These are phyloP conservation scores for Spatholobus suberectus DNA, from an alignment of 306 rosid genomes.

Conservation along the genomic window DNA sequence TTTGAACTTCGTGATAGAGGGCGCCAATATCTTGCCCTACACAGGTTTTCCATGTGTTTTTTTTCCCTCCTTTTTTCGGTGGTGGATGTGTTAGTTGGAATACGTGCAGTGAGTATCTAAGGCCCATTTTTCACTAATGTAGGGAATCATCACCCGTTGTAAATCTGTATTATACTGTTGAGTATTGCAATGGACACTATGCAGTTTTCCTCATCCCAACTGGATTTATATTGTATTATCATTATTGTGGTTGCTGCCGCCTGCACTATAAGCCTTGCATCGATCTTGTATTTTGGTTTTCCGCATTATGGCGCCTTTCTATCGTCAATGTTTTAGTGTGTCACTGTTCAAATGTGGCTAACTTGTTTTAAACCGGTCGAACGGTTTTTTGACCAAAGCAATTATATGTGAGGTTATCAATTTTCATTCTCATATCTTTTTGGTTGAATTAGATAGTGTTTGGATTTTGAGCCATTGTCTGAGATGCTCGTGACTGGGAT, in stretches of 20 bases:
- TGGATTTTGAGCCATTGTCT: too few relatives aligned
- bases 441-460: too few relatives aligned
- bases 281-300: not conserved
- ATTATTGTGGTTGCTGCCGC: not conserved
- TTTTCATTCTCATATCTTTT: too few relatives aligned
- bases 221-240: not conserved
- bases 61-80: not conserved
- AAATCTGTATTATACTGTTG: slow-evolving; percentile 47
- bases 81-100: slow-evolving; percentile 45
- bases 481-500: too few relatives aligned
- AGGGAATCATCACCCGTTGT: slow-evolving; percentile 49
- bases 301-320: not conserved
- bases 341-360: too few relatives aligned
- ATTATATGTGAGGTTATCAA: too few relatives aligned
- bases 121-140: slow-evolving; percentile 50
- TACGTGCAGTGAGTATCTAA: slow-evolving; percentile 40
- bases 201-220: not conserved
- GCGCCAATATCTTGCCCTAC: slow-evolving; percentile 53
- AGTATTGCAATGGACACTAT: slow-evolving; percentile 21
- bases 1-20: slow-evolving; percentile 52
- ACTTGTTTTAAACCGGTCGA: too few relatives aligned
- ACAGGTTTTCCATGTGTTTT: slow-evolving; percentile 27
- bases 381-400: too few relatives aligned
- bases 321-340: too few relatives aligned
- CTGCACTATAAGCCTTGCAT: not conserved